Conservation (phyloP, 257 asterid genomes). For the Paulownia fortunei region DNA sequence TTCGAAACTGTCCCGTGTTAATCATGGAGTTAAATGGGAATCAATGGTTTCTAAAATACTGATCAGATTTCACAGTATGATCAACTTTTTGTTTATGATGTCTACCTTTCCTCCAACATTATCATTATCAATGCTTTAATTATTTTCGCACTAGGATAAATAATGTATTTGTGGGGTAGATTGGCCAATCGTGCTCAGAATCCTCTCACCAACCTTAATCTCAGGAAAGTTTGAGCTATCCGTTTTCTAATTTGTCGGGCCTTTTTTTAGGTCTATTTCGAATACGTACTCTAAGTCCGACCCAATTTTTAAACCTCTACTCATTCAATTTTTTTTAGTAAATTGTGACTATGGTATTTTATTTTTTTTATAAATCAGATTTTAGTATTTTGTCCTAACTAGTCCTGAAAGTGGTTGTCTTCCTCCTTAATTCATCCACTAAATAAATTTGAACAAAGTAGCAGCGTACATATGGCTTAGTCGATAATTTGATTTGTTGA, state of each 20-base stretch:
- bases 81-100: conserved; percentile 53
- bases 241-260: not conserved
- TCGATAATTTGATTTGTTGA: too few species aligned
- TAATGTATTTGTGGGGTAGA: conserved; percentile 25
- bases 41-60: conserved; percentile 25
- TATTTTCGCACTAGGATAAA: conserved; percentile 23
- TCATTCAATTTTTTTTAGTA: too few species aligned
- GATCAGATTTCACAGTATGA: conserved; percentile 33
- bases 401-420: too few species aligned
- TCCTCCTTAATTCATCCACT: too few species aligned
- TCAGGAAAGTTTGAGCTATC: not conserved
- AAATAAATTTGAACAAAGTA: too few species aligned
- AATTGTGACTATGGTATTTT: too few species aligned
- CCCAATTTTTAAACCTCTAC: too few species aligned
- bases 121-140: conserved; percentile 37
- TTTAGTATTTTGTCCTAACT: too few species aligned
- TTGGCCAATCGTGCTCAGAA: conserved; percentile 3
- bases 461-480: too few species aligned
- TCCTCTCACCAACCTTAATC: conserved; percentile 33
- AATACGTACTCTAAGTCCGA: too few species aligned
- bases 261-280: too few species aligned
- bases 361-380: too few species aligned
- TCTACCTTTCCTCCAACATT: conserved; percentile 48
- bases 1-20: not conserved
- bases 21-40: conserved; percentile 8